A percentile compares a stretch with the other conserved stretches of the same genome.
phyloP scores from a whole-genome alignment of 2,329 filamentous ascomycete species.

The Paraconiothyrium sp. region DNA sequence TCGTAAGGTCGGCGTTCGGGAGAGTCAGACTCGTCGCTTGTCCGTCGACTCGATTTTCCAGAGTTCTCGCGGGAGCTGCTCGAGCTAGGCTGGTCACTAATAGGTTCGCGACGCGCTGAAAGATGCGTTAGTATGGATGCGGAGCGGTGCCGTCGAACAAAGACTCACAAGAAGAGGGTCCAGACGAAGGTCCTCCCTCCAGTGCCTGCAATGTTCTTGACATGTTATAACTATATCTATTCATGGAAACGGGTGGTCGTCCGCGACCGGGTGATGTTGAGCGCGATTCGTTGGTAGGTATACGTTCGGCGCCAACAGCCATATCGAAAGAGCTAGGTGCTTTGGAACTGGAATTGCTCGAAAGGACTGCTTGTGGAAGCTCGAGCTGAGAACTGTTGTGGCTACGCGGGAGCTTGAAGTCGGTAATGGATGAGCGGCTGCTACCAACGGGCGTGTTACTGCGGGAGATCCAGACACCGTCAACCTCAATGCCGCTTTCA shows the following conservation, averaged over 20 bases:
- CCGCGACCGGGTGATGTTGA: constrained; percentile 40
- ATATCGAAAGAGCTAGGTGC: constrained; percentile 51
- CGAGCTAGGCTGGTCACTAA: constrained; percentile 27
- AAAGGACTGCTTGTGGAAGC: constrained; percentile 40
- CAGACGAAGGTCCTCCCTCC: constrained; percentile 32
- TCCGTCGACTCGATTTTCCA: constrained; percentile 43
- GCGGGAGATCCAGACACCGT: constrained; percentile 73
- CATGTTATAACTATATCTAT: constrained; percentile 50
- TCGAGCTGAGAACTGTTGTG: constrained; percentile 46
- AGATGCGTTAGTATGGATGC: constrained; percentile 15
- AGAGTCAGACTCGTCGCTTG: constrained; percentile 50
- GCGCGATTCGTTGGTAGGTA: constrained; percentile 42
- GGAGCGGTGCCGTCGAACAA: too few relatives aligned
- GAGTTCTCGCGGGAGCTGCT: constrained; percentile 37
- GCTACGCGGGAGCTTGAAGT: constrained; percentile 40
- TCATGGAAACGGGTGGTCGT: constrained; percentile 46
- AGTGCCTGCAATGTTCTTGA: constrained; percentile 44
- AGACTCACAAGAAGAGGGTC: constrained; percentile 41
- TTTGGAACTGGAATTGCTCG: constrained; percentile 48
- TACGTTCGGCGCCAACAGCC: constrained; percentile 49
- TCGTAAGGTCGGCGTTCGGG: constrained; percentile 47
- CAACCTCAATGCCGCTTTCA: constrained; percentile 82
- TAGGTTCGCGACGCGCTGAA: constrained; percentile 35
- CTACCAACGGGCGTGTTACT: constrained; percentile 54
- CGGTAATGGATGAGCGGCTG: constrained; percentile 47